Conservation (phyloP, 2,329 filamentous ascomycete genomes). For the Colletotrichum musicola region DNA sequence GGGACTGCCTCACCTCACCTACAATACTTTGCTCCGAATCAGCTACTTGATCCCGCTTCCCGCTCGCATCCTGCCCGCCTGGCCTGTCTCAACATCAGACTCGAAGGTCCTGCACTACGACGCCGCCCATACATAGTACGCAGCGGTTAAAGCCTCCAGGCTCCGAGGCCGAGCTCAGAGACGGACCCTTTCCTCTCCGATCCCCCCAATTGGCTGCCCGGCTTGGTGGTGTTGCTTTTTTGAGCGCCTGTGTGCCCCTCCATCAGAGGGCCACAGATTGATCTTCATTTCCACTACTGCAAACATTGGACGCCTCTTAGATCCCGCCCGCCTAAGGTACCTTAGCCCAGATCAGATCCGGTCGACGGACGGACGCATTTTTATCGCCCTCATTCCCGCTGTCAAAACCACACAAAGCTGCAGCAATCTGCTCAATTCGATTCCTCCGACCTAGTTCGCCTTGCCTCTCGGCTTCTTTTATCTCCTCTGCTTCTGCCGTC, state of each 20-base stretch:
- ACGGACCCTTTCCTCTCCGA: background rate
- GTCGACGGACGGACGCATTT: slow-evolving; percentile 10
- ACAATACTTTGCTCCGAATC: no score
- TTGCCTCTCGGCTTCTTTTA: background rate
- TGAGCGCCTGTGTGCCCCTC: background rate
- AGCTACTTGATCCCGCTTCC: background rate
- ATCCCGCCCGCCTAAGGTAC: slow-evolving; percentile 26
- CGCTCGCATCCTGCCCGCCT: background rate
- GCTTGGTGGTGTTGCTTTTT: slow-evolving; percentile 23
- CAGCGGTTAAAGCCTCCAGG: slow-evolving; percentile 12
- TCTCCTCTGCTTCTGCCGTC: background rate
- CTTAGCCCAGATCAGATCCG: slow-evolving; percentile 28
- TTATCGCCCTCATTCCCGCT: slow-evolving; percentile 31
- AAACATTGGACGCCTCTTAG: slow-evolving; percentile 39
- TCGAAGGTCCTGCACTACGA: slow-evolving; percentile 1
- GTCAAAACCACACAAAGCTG: background rate
- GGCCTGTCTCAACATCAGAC: slow-evolving; percentile 25
- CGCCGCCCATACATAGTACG: slow-evolving; percentile 12
- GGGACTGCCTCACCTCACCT: no score
- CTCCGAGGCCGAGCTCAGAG: slow-evolving; percentile 2
- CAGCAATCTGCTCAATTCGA: background rate
- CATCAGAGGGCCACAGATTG: slow-evolving; percentile 24
- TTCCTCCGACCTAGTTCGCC: background rate
- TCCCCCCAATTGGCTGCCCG: background rate
- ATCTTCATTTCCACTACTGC: slow-evolving; percentile 38